Base-by-base conservation (phyloP, 2,329 filamentous ascomycete species). In the Stachybotrys chartarum region DNA sequence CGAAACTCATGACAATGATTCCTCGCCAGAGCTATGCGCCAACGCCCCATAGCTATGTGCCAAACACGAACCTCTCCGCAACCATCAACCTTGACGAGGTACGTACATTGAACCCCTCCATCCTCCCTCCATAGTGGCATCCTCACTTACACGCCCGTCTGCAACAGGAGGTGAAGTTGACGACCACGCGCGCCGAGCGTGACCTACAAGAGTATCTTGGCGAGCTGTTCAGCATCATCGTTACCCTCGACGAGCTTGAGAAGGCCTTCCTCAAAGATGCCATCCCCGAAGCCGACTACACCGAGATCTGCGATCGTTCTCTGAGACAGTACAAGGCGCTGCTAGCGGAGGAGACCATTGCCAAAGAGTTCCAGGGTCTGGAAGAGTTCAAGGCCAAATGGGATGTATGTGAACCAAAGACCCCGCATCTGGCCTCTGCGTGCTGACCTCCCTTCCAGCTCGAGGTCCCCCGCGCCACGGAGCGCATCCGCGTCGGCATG, bases 291-390 rank as follows among this genome's bases (percentile, higher is more conserved):
- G 80, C 81, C 53, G 93, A 97, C 66, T 99, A 99, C 71, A 96
- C 92, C 1, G 94, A 97, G 68, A 96, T 94, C 61, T 99, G 95
- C 78, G 90, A 92, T 68, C 85, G 94, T 45, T 83, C 96, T 57
- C 74, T 99, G 64, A 95, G 96, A 73, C 94, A 99, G 75, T 99
- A 99, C 78, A 96, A 93, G 72, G 95, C 91, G 56, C 91, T 96
- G 59, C 76, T 99, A 32, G 87, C 89, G 32, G 91, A 97, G 68
- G 93, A 97, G 63, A 87, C 83, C 1, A 94, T 99, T n/a, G 82
- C 88, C n/a, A 83, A 80, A 46, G 90, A 90, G 48, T 99, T 97
- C 70, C 86, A 85, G 14, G 90, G 92, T 59, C 72, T 99, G 50
- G 94, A 97, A 60, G 87, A 86, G 30, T 99, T 99, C 75, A 97